These are phyloP conservation scores for Calonectria hongkongensis DNA, from an alignment of 2,329 filamentous ascomycete genomes.

Conservation along the genomic window DNA sequence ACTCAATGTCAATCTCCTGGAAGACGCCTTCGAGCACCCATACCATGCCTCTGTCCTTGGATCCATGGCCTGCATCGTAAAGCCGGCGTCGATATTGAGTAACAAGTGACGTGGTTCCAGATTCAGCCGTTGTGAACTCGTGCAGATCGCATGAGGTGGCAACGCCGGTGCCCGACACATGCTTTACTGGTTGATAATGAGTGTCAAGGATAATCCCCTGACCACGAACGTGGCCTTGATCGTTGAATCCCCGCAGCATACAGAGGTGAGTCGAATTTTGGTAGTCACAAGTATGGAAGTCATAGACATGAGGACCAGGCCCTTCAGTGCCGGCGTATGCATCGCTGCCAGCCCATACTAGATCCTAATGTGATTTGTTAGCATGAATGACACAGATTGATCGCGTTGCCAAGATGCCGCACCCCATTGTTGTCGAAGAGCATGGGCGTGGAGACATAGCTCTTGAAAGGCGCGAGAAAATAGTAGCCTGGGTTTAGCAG, in stretches of 20 bases:
- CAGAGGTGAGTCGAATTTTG: neutral
- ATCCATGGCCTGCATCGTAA: neutral
- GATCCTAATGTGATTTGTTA: neutral
- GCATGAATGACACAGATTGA: neutral
- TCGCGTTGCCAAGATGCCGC: too few species aligned
- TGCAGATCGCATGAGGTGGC: conserved; percentile 12
- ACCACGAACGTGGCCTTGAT: conserved; percentile 18
- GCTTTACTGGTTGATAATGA: conserved; percentile 15
- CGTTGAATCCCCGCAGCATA: conserved; percentile 17
- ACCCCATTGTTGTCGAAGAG: conserved; percentile 1
- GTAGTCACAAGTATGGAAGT: conserved; percentile 8
- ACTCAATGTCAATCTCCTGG: conserved; percentile 6
- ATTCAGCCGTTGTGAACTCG: conserved; percentile 7
- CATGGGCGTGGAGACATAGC: conserved; percentile 18
- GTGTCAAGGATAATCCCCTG: conserved; percentile 24
- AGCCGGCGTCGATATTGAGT: conserved; percentile 21
- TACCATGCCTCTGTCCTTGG: neutral
- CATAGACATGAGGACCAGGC: conserved; percentile 4
- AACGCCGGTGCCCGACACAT: neutral
- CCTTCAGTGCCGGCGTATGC: conserved; percentile 17
- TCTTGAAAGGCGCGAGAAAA: conserved; percentile 12
- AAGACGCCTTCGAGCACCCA: conserved; percentile 13
- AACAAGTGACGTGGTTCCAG: conserved; percentile 1
- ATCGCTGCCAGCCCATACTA: conserved; percentile 15
- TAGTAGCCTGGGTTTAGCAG: neutral